phyloP scores from a whole-genome alignment of 495 filamentous ascomycete species.

The Trichocladium antarcticum region DNA sequence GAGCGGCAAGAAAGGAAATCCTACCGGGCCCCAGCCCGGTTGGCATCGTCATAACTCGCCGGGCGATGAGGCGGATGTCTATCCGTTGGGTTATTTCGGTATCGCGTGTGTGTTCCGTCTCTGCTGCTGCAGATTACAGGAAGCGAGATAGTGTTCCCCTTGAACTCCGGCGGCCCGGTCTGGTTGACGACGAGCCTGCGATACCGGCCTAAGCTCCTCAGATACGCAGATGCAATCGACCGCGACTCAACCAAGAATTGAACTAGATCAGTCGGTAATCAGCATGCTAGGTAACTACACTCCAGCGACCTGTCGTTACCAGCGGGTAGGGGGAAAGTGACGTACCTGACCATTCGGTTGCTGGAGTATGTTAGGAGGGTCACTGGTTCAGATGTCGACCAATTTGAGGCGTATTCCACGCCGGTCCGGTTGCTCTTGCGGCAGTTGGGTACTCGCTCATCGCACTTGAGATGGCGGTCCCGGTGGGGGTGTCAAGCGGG shows the following conservation, averaged over 20 bases:
- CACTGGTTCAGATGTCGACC: slow-evolving; percentile 68
- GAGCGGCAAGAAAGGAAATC: not conserved
- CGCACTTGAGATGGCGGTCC: slow-evolving; percentile 50
- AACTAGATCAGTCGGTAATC: slow-evolving; percentile 28
- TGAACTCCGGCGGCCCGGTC: not conserved
- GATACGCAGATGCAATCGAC: slow-evolving; percentile 84
- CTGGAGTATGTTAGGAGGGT: slow-evolving; percentile 53
- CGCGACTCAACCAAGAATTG: slow-evolving; percentile 82
- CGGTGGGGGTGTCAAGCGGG: not conserved
- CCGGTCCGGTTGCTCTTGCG: slow-evolving; percentile 76
- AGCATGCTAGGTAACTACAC: slow-evolving; percentile 11
- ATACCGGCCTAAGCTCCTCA: slow-evolving; percentile 70
- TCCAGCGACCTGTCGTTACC: not conserved
- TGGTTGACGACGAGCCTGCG: slow-evolving; percentile 23
- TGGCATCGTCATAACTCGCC: not conserved
- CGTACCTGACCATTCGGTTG: slow-evolving; percentile 56
- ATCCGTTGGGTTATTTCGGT: not conserved
- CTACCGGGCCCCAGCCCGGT: not conserved
- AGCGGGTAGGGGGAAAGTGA: not conserved
- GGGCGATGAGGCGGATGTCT: slow-evolving; percentile 1
- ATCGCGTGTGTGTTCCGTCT: not conserved
- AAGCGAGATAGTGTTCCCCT: not conserved
- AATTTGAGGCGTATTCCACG: slow-evolving; percentile 86
- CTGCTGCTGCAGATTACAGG: not conserved
- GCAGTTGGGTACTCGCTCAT: slow-evolving; percentile 83